Evolutionary conservation across 331 rosid genomes (phyloP), one percentile per base, ranked within the genome.

Genomic region (Quercus phellos): DNA sequence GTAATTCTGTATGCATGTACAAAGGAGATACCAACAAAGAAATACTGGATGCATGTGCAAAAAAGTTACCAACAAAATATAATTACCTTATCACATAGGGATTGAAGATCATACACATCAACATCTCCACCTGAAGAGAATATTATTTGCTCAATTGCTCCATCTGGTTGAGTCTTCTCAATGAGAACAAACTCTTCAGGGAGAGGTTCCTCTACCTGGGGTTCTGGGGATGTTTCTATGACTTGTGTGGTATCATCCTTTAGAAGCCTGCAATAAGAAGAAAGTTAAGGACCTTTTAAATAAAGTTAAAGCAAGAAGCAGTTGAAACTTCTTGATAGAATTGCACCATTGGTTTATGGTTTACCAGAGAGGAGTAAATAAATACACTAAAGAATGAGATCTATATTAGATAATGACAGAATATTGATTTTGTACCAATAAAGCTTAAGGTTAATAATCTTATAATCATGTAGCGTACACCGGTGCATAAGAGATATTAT

Each of bases 81-180:
- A 74, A n/a, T 60, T 72, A 90, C 97, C 98, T 92, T 92, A 82
- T 94, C 99, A 61, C 97, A 94, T 14, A 91, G 89, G 70, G 94
- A 83, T 85, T 94, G 94, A 81, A 94, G 96, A 86, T 92, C 99
- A 80, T 91, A 94, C 78, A 94, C 73, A 84, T 94, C 99, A 66
- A 92, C 68, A 76, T 88, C 90, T 74, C 96, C 97, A 72, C 98
- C 96, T 7, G 99, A 88, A 81, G 98, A 90, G 84, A 92, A 94
- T 84, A 91, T 77, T 71, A 94, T 92, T 76, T 92, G 93, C 78
- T 92, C 98, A 81, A 90, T 78, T 60, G 90, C 83, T 67, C 97
- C 99, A 86, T 94, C 90, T 5, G 85, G 89, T 76, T 85, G 89
- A 13, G 93, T 88, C 86, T 81, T 92, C 79, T 92, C 97, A 79